Evolutionary conservation across 164 flowering plant genomes (phyloP).

Genomic region (Santalum album): DNA sequence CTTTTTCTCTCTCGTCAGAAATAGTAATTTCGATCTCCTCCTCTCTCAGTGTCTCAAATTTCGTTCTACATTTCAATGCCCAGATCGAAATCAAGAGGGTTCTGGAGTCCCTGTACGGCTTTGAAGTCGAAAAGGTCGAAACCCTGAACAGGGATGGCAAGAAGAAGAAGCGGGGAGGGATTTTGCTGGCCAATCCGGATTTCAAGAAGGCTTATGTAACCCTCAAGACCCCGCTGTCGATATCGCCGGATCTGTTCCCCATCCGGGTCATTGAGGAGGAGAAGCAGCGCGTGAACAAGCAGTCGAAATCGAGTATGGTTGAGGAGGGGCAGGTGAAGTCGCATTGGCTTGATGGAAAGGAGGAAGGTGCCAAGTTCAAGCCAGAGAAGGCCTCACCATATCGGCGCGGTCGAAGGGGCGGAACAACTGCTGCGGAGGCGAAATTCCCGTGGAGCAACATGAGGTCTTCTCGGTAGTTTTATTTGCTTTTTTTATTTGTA

Average conservation of each 20-base stretch:
- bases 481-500: too few relatives aligned
- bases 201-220: constrained; percentile 83
- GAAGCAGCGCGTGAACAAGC: constrained; percentile 30
- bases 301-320: constrained; percentile 34
- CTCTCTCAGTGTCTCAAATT: not conserved
- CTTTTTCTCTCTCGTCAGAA: not conserved
- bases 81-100: constrained; percentile 82
- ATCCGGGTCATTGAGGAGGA: constrained; percentile 50
- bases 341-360: constrained; percentile 59
- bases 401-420: constrained; percentile 4
- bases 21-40: too few relatives aligned
- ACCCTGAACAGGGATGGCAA: constrained; percentile 90
- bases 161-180: constrained; percentile 77
- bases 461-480: constrained; percentile 23
- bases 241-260: constrained; percentile 55
- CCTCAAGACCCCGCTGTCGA: constrained; percentile 42
- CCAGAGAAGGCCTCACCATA: constrained; percentile 9
- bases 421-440: constrained; percentile 8
- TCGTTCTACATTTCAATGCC: not conserved
- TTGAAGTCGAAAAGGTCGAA: constrained; percentile 63
- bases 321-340: constrained; percentile 35
- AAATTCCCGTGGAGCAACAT: constrained; percentile 74
- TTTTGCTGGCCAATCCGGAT: constrained; percentile 57
- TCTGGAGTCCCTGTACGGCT: constrained; percentile 71
- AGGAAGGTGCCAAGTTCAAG: constrained; percentile 10